phyloP scores from a whole-genome alignment of 2,329 filamentous ascomycete species.

The Scedosporium apiospermum region DNA sequence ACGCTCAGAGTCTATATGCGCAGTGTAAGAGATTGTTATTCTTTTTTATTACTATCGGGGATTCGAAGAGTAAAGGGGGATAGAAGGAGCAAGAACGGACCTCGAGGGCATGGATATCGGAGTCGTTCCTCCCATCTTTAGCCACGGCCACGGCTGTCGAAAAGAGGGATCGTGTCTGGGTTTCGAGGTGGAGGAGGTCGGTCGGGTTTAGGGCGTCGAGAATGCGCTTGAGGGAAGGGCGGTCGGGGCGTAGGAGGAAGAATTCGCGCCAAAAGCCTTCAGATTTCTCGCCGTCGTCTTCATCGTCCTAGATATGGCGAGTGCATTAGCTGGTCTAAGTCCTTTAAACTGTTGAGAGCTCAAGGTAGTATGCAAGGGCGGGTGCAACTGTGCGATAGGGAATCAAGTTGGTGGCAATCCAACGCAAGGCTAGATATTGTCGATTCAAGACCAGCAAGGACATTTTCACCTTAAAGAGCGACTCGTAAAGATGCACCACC shows the following conservation, averaged over 20 bases:
- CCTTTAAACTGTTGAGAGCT: no score
- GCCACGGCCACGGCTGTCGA: conserved; percentile 60
- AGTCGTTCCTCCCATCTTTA: conserved; percentile 38
- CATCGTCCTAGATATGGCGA: conserved; percentile 30
- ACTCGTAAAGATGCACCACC: conserved; percentile 81
- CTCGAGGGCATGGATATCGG: conserved; percentile 75
- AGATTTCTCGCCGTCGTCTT: conserved; percentile 63
- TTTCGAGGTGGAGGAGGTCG: conserved; percentile 67
- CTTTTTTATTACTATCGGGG: no score
- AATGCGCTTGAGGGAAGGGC: conserved; percentile 54
- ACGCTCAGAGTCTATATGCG: conserved; percentile 68
- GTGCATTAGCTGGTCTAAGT: conserved; percentile 10
- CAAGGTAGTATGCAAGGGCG: no score
- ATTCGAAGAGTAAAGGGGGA: background rate
- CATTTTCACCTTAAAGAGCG: conserved; percentile 59
- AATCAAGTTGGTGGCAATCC: background rate
- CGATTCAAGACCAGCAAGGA: background rate
- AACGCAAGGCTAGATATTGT: no score
- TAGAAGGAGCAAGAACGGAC: conserved; percentile 42
- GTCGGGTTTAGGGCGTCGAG: conserved; percentile 63
- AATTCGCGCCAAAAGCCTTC: conserved; percentile 96
- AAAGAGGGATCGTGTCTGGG: conserved; percentile 73
- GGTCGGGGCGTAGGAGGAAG: conserved; percentile 80
- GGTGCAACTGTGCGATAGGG: background rate
- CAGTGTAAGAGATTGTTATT: conserved; percentile 7